A percentile compares a stretch with the other conserved stretches of the same genome.
Conservation (phyloP, 805 yeast genomes). For the Schizosaccharomyces octosporus region DNA sequence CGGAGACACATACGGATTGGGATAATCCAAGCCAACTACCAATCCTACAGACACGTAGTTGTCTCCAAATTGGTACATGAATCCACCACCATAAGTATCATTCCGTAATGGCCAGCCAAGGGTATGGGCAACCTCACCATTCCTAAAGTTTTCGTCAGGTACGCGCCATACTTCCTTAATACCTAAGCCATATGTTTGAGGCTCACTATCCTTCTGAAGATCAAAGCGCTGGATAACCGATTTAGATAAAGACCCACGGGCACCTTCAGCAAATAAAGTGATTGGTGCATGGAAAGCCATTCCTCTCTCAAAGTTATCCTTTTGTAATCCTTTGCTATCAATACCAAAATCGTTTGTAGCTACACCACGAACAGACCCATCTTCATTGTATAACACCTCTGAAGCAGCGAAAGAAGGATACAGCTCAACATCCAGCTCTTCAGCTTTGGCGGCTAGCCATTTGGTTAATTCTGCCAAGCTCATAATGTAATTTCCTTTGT, state of each 20-base stretch:
- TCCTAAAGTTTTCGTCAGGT: constrained; percentile 48
- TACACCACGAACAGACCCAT: constrained; percentile 47
- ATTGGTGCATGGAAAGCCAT: constrained; percentile 86
- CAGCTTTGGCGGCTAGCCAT: constrained; percentile 69
- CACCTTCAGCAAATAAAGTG: constrained; percentile 90
- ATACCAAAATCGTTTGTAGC: constrained; percentile 89
- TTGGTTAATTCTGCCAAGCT: constrained; percentile 61
- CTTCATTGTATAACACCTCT: constrained; percentile 28
- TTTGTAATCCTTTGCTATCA: constrained; percentile 48
- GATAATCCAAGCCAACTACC: constrained; percentile 85
- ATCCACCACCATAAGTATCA: constrained; percentile 84
- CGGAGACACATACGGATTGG: constrained; percentile 86
- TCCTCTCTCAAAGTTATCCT: constrained; percentile 73
- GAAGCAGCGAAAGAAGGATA: constrained; percentile 70
- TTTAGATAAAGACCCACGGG: constrained; percentile 83
- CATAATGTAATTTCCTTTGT: constrained; percentile 64
- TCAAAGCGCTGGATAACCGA: constrained; percentile 44
- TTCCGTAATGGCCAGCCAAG: constrained; percentile 65
- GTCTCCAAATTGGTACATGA: constrained; percentile 90
- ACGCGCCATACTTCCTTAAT: constrained; percentile 96
- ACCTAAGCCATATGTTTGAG: constrained; percentile 87
- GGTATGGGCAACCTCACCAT: constrained; percentile 65
- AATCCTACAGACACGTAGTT: constrained; percentile 75
- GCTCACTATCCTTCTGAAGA: constrained; percentile 33
- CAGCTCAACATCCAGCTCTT: constrained; percentile 76